phyloP scores from a whole-genome alignment of 163 green algal genomes.

The Chlamydomonas reinhardtii region DNA sequence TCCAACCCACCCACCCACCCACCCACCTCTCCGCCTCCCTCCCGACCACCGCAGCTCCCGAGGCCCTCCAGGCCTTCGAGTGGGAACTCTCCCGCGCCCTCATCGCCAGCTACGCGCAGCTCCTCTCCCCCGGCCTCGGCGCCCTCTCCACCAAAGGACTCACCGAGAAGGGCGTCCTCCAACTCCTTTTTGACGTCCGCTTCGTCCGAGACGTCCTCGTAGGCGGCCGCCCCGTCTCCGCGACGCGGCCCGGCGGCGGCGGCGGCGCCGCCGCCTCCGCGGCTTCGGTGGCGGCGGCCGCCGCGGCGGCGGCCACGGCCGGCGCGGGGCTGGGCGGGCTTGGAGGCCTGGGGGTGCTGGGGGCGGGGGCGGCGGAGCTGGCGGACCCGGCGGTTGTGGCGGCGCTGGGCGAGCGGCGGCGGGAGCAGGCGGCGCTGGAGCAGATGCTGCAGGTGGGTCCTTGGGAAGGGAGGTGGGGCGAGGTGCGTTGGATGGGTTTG shows the following conservation, averaged over 20 bases:
- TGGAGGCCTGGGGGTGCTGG: too few species aligned
- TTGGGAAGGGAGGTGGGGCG: too few species aligned
- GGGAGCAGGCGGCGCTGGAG: conserved; percentile 63
- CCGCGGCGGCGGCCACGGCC: neutral
- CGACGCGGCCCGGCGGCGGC: neutral
- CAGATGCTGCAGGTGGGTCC: conserved; percentile 66
- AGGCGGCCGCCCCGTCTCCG: conserved; percentile 60
- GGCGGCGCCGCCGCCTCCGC: neutral
- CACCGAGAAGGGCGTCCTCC: conserved; percentile 85
- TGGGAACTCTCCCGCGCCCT: conserved; percentile 74
- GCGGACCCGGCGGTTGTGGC: conserved; percentile 49
- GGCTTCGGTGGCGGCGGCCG: neutral
- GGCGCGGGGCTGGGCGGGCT: conserved; percentile 5
- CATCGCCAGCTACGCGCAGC: conserved; percentile 8
- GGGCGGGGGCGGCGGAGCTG: conserved; percentile 4
- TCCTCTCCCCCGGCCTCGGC: conserved; percentile 40
- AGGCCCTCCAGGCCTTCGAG: conserved; percentile 75
- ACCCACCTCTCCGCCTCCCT: conserved; percentile 21
- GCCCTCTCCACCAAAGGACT: conserved; percentile 43
- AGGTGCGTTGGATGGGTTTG: neutral
- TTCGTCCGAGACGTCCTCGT: conserved; percentile 79
- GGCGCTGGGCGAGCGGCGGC: conserved; percentile 58
- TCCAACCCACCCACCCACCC: neutral
- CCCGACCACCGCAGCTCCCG: conserved; percentile 44
- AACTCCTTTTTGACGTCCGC: conserved; percentile 88